These are phyloP conservation scores for Coleophoma cylindrospora DNA, from an alignment of 2,329 filamentous ascomycete species.

Conservation along the genomic window DNA sequence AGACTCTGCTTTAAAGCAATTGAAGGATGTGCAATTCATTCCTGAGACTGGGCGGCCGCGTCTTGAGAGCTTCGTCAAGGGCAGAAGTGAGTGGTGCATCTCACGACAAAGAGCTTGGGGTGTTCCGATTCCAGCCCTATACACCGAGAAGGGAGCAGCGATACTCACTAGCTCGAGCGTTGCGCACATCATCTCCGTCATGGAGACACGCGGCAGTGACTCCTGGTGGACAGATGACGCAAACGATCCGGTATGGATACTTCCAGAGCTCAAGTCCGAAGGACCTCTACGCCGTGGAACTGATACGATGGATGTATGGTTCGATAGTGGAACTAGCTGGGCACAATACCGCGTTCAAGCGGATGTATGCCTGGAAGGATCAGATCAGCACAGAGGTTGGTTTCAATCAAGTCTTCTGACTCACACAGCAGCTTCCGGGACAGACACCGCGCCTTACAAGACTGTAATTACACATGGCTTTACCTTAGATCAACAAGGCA, in stretches of 20 bases:
- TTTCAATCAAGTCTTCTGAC: slow-evolving; percentile 96
- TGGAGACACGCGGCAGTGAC: slow-evolving; percentile 75
- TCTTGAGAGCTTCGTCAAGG: slow-evolving; percentile 79
- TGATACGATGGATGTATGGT: slow-evolving; percentile 99
- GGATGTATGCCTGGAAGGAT: slow-evolving; percentile 90
- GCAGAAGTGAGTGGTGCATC: slow-evolving; percentile 95
- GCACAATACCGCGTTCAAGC: slow-evolving; percentile 53
- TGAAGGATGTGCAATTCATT: slow-evolving; percentile 72
- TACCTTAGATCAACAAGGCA: slow-evolving; percentile 81
- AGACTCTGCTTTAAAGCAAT: slow-evolving; percentile 60
- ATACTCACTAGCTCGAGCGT: slow-evolving; percentile 77
- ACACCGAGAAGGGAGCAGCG: slow-evolving; percentile 66
- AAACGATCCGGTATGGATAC: slow-evolving; percentile 75
- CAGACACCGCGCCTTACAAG: slow-evolving; percentile 65
- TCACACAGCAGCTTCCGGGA: slow-evolving; percentile 47
- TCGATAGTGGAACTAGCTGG: slow-evolving; percentile 97
- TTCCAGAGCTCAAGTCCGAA: slow-evolving; percentile 46
- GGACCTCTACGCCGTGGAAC: slow-evolving; percentile 66
- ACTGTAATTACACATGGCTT: slow-evolving; percentile 95
- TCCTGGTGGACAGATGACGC: slow-evolving; percentile 87
- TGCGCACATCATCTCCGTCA: slow-evolving; percentile 75
- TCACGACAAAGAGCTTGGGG: slow-evolving; percentile 95
- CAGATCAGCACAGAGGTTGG: slow-evolving; percentile 96
- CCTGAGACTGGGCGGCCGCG: slow-evolving; percentile 69
- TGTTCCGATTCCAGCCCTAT: slow-evolving; percentile 90